Evolutionary conservation across 352 stramenopile genomes (phyloP), one percentile per base, ranked within the genome.

Genomic region (Phytopythium aichiense): DNA sequence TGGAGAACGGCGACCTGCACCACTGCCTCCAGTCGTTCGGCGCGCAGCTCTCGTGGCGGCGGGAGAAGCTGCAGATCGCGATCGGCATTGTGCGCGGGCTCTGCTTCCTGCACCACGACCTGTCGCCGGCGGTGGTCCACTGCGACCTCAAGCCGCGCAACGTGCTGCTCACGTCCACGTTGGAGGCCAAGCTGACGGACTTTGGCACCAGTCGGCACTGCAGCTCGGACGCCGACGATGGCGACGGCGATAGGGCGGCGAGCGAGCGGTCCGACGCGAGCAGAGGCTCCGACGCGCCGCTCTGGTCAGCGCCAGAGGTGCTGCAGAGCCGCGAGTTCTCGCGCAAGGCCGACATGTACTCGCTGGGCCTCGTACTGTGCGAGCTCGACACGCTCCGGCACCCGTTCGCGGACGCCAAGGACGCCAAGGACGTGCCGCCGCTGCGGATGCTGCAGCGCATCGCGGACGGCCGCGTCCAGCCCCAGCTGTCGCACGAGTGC

Each of bases 271-370:
- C 54, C n/a, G 68, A 68, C 4, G 66, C 67, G 25, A 60, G 64
- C 43, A 66, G 72, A 52, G 22, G 11, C 46, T 33, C 46, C 11
- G 46, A 52, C 3, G 74, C 71, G 11, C 72, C 71, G 12, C 81
- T 72, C 56, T 95, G 81, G 79, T 88, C 81, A 53, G 83, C 84
- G 2, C 87, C 87, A 12, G 85, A 95, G 66, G 78, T 93, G 37
- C 66, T 95, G 7, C 53, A 68, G 12, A 77, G 78, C 5, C 64
- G 77, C 9, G 20, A 22, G 12, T 84, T 76, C 37, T 83, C 74
- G 2, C 59, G 76, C n/a, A 84, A 79, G 20, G 65, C 78, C 16
- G 85, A 93, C 61, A 77, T 95, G 5, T 95, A 89, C 65, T 86
- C 79, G 16, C 80, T 92, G 35, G 87, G 85, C 11, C 70, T 93